Evolutionary conservation across 768 basidiomycete species (phyloP).

Genomic region (Suillus subaureus): DNA sequence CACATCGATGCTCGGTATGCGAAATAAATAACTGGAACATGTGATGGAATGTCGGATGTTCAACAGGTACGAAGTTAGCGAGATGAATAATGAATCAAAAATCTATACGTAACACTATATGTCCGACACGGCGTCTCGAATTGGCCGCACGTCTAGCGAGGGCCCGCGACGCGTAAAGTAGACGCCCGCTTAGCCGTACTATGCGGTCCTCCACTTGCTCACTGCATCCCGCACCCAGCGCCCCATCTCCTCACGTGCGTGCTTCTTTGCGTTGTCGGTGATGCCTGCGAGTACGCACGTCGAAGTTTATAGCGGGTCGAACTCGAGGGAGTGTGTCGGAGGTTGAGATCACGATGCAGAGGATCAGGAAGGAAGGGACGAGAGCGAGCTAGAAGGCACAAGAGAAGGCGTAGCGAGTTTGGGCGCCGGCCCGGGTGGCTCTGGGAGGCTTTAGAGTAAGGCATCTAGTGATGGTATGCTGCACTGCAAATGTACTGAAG

Average conservation of each 20-base stretch:
- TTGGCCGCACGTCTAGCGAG: background rate
- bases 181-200: background rate
- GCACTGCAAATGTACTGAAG: no score
- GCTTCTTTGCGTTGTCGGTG: slow-evolving; percentile 80
- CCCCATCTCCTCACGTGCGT: slow-evolving; percentile 76
- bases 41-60: background rate
- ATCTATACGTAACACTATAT: slow-evolving; percentile 1
- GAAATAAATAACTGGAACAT: background rate
- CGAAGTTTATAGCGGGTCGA: slow-evolving; percentile 79
- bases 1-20: background rate
- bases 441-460: background rate
- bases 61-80: background rate
- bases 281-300: slow-evolving; percentile 76
- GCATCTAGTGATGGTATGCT: background rate
- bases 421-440: slow-evolving; percentile 10
- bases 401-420: background rate
- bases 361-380: slow-evolving; percentile 13
- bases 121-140: background rate
- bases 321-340: slow-evolving; percentile 77
- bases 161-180: background rate
- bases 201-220: slow-evolving; percentile 71
- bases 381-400: background rate
- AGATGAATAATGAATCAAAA: background rate
- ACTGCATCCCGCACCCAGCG: slow-evolving; percentile 71
- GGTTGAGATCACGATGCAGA: slow-evolving; percentile 73